A percentile compares a stretch with the other conserved stretches of the same genome.
Evolutionary conservation across 805 yeast species (phyloP).

Genomic region (Wickerhamiella nectarea): DNA sequence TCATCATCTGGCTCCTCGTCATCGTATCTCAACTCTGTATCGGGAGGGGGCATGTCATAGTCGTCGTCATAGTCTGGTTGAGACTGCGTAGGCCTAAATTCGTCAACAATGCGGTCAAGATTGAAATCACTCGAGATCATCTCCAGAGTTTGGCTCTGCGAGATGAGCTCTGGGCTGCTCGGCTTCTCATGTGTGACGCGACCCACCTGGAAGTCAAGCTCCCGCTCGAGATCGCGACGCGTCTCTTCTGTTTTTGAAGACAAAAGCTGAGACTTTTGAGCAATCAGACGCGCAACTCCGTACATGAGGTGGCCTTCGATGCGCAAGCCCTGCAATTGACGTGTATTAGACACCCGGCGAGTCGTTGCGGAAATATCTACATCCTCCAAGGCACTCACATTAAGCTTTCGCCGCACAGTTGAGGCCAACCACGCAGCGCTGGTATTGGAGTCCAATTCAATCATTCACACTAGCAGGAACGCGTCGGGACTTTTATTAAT

Average conservation of each 20-base stretch:
- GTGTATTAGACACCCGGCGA: not conserved
- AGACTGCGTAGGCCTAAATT: constrained; percentile 5
- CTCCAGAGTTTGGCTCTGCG: constrained; percentile 3
- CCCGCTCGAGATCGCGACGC: constrained; percentile 2
- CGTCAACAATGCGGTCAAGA: constrained; percentile 3
- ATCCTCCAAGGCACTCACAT: not conserved
- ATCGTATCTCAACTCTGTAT: constrained; percentile 6
- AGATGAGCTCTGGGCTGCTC: not conserved
- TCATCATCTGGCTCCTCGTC: constrained; percentile 4
- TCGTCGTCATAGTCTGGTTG: not conserved
- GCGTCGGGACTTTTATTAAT: not conserved
- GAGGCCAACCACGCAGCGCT: constrained; percentile 8
- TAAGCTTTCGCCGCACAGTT: constrained; percentile 3
- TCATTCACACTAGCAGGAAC: not conserved
- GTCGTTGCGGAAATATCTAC: constrained; percentile 4
- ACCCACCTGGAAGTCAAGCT: not conserved
- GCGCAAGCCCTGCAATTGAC: constrained; percentile 4
- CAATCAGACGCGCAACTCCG: constrained; percentile 3
- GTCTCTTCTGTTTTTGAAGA: not conserved
- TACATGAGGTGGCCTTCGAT: constrained; percentile 8
- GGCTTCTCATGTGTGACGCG: not conserved
- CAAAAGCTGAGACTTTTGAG: constrained; percentile 1
- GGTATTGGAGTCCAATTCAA: constrained; percentile 2
- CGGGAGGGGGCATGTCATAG: not conserved
- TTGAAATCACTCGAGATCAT: constrained; percentile 7